Evolutionary conservation across 768 basidiomycete species (phyloP).

Genomic region (Rhizopogon vinicolor): DNA sequence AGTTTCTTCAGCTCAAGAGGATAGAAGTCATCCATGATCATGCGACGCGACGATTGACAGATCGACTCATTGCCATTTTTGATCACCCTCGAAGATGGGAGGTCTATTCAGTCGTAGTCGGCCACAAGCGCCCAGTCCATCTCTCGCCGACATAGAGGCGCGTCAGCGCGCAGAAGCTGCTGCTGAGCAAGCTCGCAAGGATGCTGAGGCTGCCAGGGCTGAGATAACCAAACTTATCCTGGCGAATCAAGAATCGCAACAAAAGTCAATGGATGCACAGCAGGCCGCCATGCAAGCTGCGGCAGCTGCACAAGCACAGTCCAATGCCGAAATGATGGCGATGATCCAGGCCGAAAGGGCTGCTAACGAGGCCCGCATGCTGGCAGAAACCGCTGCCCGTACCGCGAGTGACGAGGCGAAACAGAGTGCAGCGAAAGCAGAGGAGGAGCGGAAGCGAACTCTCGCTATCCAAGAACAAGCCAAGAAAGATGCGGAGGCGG

Average conservation of each 20-base stretch:
- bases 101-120: background rate
- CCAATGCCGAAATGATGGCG: background rate
- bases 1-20: background rate
- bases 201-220: background rate
- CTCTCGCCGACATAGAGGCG: background rate
- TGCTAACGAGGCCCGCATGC: conserved; percentile 2
- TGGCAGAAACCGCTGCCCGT: conserved; percentile 5
- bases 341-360: background rate
- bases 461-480: conserved; percentile 5
- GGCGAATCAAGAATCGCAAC: background rate
- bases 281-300: background rate
- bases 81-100: background rate
- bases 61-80: background rate
- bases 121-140: background rate
- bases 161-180: conserved; percentile 3
- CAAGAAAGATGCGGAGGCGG: background rate
- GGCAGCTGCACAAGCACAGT: background rate
- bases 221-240: background rate
- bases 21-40: no score
- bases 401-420: conserved; percentile 1
- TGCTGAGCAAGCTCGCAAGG: background rate
- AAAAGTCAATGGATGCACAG: background rate
- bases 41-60: background rate
- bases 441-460: conserved; percentile 6
- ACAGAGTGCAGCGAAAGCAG: background rate